Percentiles rank a stretch among this genome's conserved stretches.
These are phyloP conservation scores for Kluyveromyces nonfermentans DNA, from an alignment of 805 yeast genomes.

Conservation along the genomic window DNA sequence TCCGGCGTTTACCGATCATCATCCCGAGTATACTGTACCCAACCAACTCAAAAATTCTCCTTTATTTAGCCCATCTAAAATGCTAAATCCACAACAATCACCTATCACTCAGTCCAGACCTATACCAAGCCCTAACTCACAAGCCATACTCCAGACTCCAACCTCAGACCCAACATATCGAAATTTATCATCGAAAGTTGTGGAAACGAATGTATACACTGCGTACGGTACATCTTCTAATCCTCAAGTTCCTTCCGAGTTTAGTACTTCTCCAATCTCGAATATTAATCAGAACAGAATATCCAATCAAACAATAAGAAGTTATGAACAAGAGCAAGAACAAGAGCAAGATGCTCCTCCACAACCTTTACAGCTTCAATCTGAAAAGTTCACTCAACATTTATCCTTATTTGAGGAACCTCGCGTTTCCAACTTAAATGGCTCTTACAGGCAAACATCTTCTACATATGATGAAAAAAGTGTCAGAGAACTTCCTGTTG, in stretches of 20 bases:
- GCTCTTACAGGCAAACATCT: neutral
- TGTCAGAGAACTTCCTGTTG: constrained; percentile 1
- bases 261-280: neutral
- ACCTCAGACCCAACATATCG: neutral
- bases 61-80: neutral
- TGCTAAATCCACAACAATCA: neutral
- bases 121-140: neutral
- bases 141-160: neutral
- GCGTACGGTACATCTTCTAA: neutral
- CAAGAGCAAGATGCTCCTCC: too few species aligned
- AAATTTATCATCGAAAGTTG: neutral
- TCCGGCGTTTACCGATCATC: neutral
- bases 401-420: constrained; percentile 12
- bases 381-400: constrained; percentile 21
- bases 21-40: neutral
- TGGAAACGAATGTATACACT: neutral
- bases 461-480: constrained; percentile 2
- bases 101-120: neutral
- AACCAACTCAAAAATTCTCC: neutral
- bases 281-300: too few species aligned
- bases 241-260: neutral
- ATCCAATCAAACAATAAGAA: too few species aligned
- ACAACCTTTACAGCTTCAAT: constrained; percentile 19
- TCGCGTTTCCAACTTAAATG: neutral
- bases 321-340: too few species aligned